These are phyloP conservation scores for Exophiala sideris DNA, from an alignment of 2,329 filamentous ascomycete species.

Conservation along the genomic window DNA sequence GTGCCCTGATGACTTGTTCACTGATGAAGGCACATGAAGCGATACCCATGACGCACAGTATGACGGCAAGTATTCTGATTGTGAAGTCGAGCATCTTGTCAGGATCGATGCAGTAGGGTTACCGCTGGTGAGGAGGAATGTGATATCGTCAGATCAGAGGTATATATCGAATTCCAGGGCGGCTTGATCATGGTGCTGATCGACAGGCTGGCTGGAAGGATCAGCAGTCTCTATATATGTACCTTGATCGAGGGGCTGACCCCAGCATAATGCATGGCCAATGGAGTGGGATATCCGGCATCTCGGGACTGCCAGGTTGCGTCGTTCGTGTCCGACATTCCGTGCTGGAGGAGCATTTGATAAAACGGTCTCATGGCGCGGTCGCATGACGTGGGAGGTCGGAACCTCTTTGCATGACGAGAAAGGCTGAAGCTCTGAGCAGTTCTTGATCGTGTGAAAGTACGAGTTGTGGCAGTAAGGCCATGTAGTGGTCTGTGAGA, in stretches of 20 bases:
- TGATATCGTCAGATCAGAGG: not conserved
- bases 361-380: not conserved
- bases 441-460: not conserved
- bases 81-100: conserved; percentile 13
- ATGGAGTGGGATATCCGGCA: not conserved
- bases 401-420: not conserved
- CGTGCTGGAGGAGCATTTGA: not conserved
- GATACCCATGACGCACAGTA: conserved; percentile 8
- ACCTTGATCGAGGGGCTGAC: not conserved
- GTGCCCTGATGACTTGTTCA: conserved; percentile 3
- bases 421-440: not conserved
- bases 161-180: not conserved
- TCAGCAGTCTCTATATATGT: not conserved
- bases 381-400: not conserved
- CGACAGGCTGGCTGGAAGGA: not conserved
- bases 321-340: not conserved
- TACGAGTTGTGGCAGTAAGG: not conserved
- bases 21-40: conserved; percentile 12
- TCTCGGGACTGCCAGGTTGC: not conserved
- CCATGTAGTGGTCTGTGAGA: not conserved
- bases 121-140: not conserved
- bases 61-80: conserved; percentile 13
- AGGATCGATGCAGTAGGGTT: not conserved
- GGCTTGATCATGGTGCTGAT: not conserved
- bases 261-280: not conserved